A percentile compares a stretch with the other conserved stretches of the same genome.
Evolutionary conservation across 352 stramenopile genomes (phyloP).

Genomic region (Phytophthora meadii): DNA sequence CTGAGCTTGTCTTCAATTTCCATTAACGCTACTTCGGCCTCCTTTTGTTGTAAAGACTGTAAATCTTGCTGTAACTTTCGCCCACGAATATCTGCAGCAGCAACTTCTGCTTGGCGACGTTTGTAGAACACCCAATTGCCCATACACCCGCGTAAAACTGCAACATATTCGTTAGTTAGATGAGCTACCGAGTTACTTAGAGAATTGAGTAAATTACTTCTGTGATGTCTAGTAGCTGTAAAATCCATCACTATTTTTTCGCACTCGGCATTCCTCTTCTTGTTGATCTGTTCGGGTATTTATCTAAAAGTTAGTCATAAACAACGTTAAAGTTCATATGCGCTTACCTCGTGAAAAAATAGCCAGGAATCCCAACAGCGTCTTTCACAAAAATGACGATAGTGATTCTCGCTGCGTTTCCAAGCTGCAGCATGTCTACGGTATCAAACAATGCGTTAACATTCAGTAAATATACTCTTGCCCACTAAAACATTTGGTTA

Average conservation of each 20-base stretch:
- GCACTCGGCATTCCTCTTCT: conserved; percentile 36
- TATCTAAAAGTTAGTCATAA: too few species aligned
- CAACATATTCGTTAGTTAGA: not conserved
- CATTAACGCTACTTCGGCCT: conserved; percentile 47
- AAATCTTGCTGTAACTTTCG: conserved; percentile 50
- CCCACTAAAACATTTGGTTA: conserved; percentile 18
- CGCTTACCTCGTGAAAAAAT: conserved; percentile 42
- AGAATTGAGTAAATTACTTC: conserved; percentile 31
- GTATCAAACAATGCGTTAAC: not conserved
- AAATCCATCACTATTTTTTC: conserved; percentile 38
- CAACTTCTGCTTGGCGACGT: conserved; percentile 50
- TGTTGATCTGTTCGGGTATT: not conserved
- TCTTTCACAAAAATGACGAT: conserved; percentile 9
- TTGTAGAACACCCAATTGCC: conserved; percentile 52
- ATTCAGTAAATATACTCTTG: not conserved
- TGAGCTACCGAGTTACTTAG: too few species aligned
- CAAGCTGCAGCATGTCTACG: conserved; percentile 49
- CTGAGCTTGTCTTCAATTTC: conserved; percentile 57
- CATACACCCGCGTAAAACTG: conserved; percentile 35
- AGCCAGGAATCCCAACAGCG: conserved; percentile 24
- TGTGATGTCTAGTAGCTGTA: conserved; percentile 39
- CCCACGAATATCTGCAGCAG: conserved; percentile 47
- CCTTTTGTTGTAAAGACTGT: conserved; percentile 31
- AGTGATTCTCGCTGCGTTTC: conserved; percentile 39
- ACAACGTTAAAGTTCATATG: too few species aligned